These are phyloP conservation scores for Dianthus caryophyllus DNA, from an alignment of 148 eudicot genomes.

Conservation along the genomic window DNA sequence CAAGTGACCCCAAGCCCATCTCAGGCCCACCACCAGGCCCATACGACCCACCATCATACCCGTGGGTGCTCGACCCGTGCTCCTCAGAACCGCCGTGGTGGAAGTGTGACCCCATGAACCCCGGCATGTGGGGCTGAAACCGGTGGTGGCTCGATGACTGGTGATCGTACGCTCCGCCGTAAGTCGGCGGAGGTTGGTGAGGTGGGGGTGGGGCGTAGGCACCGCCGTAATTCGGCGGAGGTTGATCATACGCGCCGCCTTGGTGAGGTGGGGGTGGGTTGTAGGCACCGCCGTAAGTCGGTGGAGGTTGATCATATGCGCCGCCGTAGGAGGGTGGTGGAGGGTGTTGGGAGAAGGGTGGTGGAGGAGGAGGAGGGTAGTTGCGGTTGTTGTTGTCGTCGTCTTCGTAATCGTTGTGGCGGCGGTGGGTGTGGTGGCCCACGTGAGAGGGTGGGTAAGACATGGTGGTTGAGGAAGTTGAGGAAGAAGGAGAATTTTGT, in stretches of 20 bases:
- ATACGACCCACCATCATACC: background rate
- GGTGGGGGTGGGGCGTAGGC: background rate
- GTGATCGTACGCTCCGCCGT: constrained; percentile 8
- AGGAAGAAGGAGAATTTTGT: background rate
- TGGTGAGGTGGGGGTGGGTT: constrained; percentile 32
- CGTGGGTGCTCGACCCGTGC: constrained; percentile 1
- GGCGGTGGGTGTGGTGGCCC: constrained; percentile 21
- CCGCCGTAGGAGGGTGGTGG: constrained; percentile 5
- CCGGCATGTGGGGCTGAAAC: constrained; percentile 46
- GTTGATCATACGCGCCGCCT: constrained; percentile 24
- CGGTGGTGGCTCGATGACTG: constrained; percentile 21
- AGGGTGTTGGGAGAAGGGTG: background rate
- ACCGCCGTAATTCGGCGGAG: constrained; percentile 13
- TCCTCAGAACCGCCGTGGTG: constrained; percentile 6
- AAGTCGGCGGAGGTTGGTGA: background rate
- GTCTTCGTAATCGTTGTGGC: constrained; percentile 18
- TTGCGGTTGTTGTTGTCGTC: background rate
- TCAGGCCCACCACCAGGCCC: background rate
- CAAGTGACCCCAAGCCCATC: constrained; percentile 13
- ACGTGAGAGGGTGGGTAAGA: background rate
- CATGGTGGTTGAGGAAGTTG: background rate
- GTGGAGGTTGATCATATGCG: background rate
- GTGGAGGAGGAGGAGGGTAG: background rate
- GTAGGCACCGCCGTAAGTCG: background rate
- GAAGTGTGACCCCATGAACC: constrained; percentile 31